phyloP scores from a whole-genome alignment of 1,284 basidiomycete species.

The Cutaneotrichosporon curvatum region DNA sequence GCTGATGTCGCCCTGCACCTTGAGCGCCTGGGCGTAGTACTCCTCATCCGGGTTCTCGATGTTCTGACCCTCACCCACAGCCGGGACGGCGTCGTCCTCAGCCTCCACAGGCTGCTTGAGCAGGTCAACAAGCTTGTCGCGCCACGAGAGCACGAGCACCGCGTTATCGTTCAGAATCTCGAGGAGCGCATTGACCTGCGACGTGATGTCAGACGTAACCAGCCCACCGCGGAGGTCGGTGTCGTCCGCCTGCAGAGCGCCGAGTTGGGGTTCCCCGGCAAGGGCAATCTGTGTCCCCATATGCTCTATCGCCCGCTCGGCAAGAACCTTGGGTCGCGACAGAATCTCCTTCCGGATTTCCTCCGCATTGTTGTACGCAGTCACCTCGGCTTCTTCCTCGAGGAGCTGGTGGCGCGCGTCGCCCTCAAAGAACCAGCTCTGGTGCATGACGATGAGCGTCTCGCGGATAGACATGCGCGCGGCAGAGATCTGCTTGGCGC shows the following conservation, averaged over 20 bases:
- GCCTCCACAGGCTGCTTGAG: slow-evolving; percentile 32
- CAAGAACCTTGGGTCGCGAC: slow-evolving; percentile 21
- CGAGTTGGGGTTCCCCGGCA: slow-evolving; percentile 11
- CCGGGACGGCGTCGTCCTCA: slow-evolving; percentile 14
- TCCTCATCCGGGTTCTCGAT: slow-evolving; percentile 39
- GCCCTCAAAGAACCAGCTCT: slow-evolving; percentile 37
- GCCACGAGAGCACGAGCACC: slow-evolving; percentile 35
- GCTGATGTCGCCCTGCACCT: slow-evolving; percentile 44
- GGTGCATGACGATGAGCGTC: slow-evolving; percentile 30
- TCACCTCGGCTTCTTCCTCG: slow-evolving; percentile 24
- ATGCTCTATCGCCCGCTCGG: slow-evolving; percentile 20
- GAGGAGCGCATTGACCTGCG: slow-evolving; percentile 28
- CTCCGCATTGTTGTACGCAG: slow-evolving; percentile 23
- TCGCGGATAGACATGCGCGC: slow-evolving; percentile 24
- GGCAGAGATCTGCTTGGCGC: slow-evolving; percentile 4
- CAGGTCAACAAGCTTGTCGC: slow-evolving; percentile 32
- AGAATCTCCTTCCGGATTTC: slow-evolving; percentile 36
- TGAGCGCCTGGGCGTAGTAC: slow-evolving; percentile 38
- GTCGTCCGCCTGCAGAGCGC: slow-evolving; percentile 23
- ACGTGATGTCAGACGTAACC: slow-evolving; percentile 18
- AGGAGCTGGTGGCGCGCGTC: slow-evolving; percentile 33
- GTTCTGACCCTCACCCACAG: slow-evolving; percentile 20
- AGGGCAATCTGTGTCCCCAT: slow-evolving; percentile 10
- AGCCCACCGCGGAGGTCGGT: slow-evolving; percentile 22
- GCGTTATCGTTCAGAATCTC: slow-evolving; percentile 42